phyloP scores from a whole-genome alignment of 768 basidiomycete species.

The Trichaptum fuscoviolaceum region DNA sequence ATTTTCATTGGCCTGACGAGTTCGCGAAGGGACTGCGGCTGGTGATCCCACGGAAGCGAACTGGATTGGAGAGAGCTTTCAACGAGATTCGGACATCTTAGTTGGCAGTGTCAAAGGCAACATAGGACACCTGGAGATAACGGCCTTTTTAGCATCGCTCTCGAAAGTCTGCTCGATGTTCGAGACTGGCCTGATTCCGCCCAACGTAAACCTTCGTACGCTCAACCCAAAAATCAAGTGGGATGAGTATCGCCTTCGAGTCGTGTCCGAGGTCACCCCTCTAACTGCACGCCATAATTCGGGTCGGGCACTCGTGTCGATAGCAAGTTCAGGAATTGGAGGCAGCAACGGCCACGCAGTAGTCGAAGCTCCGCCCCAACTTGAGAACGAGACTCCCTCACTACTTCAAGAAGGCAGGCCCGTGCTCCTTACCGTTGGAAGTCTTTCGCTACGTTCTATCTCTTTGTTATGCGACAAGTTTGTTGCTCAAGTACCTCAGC shows the following conservation, averaged over 20 bases:
- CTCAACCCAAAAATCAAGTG: conserved; percentile 36
- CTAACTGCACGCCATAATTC: neutral
- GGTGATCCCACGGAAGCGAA: conserved; percentile 50
- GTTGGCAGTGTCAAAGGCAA: conserved; percentile 45
- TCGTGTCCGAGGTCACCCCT: neutral
- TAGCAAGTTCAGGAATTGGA: neutral
- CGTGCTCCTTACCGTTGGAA: neutral
- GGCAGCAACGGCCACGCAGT: neutral
- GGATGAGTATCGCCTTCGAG: conserved; percentile 12
- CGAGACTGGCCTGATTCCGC: conserved; percentile 30
- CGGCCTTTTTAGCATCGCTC: conserved; percentile 40
- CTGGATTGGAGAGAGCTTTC: conserved; percentile 26
- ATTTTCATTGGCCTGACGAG: neutral
- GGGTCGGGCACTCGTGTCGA: neutral
- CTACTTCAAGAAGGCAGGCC: neutral
- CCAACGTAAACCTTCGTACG: conserved; percentile 31
- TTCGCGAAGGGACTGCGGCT: conserved; percentile 29
- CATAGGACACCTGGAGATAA: conserved; percentile 38
- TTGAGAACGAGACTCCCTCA: neutral
- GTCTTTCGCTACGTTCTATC: neutral
- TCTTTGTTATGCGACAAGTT: neutral
- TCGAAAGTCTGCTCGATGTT: conserved; percentile 39
- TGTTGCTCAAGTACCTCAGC: neutral
- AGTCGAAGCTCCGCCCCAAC: neutral
- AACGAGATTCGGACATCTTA: conserved; percentile 26